phyloP scores from a whole-genome alignment of 768 basidiomycete genomes.

The Mycena leptocephala region DNA sequence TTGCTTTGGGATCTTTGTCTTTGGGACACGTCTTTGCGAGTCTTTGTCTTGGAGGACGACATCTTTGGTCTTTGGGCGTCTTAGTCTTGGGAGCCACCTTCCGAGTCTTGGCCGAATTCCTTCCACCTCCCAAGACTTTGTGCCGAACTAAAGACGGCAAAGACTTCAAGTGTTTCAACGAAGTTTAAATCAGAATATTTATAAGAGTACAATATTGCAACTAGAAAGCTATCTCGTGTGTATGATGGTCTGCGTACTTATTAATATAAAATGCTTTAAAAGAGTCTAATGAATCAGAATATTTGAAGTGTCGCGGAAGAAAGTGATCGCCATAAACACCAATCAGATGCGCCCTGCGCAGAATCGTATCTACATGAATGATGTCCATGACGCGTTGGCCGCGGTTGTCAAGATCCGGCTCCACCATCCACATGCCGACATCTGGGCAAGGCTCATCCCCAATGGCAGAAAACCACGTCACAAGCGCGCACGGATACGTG shows the following conservation, averaged over 20 bases:
- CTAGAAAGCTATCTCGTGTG: slow-evolving; percentile 46
- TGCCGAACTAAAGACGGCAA: neutral
- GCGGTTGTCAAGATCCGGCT: slow-evolving; percentile 30
- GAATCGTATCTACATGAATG: slow-evolving; percentile 41
- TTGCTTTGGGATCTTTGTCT: neutral
- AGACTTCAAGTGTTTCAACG: neutral
- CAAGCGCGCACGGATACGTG: slow-evolving; percentile 43
- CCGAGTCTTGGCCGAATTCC: neutral
- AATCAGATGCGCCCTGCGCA: slow-evolving; percentile 34
- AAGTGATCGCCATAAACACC: slow-evolving; percentile 39
- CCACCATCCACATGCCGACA: slow-evolving; percentile 49
- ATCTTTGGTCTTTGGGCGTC: too few relatives aligned
- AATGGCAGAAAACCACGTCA: slow-evolving; percentile 41
- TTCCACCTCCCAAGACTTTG: neutral
- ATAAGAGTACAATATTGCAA: neutral
- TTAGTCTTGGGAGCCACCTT: too few relatives aligned
- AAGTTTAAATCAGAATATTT: neutral
- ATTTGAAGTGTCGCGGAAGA: slow-evolving; percentile 40
- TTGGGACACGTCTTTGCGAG: neutral
- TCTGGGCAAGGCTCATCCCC: slow-evolving; percentile 38
- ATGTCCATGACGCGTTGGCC: neutral
- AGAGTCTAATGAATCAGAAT: slow-evolving; percentile 39
- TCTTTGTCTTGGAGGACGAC: too few relatives aligned
- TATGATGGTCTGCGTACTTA: slow-evolving; percentile 50
- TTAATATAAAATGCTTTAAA: slow-evolving; percentile 49